A percentile compares a stretch with the other conserved stretches of the same genome.
Conservation (phyloP, 257 asterid species). For the Petunia secreta region DNA sequence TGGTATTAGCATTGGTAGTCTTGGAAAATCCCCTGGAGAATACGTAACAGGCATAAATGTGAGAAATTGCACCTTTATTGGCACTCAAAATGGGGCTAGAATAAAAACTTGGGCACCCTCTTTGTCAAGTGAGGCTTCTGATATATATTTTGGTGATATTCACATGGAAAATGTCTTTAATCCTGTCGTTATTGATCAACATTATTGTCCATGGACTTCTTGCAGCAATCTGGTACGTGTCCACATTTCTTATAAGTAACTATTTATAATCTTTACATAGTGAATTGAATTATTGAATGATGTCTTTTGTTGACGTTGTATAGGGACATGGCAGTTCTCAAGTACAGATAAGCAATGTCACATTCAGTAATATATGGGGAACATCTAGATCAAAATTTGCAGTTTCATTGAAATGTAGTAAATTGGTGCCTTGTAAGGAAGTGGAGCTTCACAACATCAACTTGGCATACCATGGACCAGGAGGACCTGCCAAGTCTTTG, state of each 20-base stretch:
- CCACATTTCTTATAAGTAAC: neutral
- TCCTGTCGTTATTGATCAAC: slow-evolving; percentile 71
- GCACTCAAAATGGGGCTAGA: slow-evolving; percentile 66
- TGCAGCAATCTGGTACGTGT: slow-evolving; percentile 44
- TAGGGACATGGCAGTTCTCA: slow-evolving; percentile 47
- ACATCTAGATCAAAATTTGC: slow-evolving; percentile 54
- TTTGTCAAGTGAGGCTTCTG: slow-evolving; percentile 38
- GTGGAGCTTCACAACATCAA: slow-evolving; percentile 56
- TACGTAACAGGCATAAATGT: slow-evolving; percentile 45
- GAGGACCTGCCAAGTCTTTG: slow-evolving; percentile 38
- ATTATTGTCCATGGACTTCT: slow-evolving; percentile 49
- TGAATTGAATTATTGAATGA: neutral
- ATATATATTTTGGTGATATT: slow-evolving; percentile 49
- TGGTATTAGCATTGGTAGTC: slow-evolving; percentile 76
- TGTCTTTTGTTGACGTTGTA: neutral
- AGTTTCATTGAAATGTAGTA: slow-evolving; percentile 54
- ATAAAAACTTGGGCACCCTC: slow-evolving; percentile 75
- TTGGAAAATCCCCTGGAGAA: slow-evolving; percentile 46
- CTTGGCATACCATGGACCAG: slow-evolving; percentile 46
- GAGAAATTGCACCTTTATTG: slow-evolving; percentile 46
- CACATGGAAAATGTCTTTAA: slow-evolving; percentile 51
- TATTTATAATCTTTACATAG: neutral
- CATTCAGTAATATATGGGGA: slow-evolving; percentile 62
- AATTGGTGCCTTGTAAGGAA: slow-evolving; percentile 50
- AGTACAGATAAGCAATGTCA: slow-evolving; percentile 61